Conservation (phyloP, 2,329 filamentous ascomycete genomes). For the Talaromyces sp. region DNA sequence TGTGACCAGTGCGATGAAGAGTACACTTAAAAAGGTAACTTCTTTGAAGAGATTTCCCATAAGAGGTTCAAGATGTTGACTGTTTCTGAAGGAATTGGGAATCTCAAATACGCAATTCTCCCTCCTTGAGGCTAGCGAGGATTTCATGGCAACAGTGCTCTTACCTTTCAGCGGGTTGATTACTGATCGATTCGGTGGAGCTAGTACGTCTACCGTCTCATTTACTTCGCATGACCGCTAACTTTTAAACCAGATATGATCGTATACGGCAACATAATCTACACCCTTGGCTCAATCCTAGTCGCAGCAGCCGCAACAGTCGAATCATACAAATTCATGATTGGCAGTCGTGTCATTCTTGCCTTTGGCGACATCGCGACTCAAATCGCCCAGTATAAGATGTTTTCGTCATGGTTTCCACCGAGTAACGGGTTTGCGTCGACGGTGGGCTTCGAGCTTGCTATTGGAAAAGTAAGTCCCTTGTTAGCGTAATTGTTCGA, state of each 20-base stretch:
- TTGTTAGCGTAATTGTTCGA: neutral
- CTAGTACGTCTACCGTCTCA: slow-evolving; percentile 34
- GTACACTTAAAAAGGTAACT: slow-evolving; percentile 55
- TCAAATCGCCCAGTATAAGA: slow-evolving; percentile 62
- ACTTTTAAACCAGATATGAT: slow-evolving; percentile 44
- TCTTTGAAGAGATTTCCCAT: neutral
- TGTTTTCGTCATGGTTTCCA: slow-evolving; percentile 64
- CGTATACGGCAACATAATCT: slow-evolving; percentile 61
- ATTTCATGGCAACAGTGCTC: slow-evolving; percentile 59
- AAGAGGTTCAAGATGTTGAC: neutral
- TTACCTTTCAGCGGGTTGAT: slow-evolving; percentile 55
- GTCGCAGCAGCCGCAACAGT: slow-evolving; percentile 57
- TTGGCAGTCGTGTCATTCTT: slow-evolving; percentile 54
- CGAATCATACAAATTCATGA: slow-evolving; percentile 60
- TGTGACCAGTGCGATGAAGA: slow-evolving; percentile 60
- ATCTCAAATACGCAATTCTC: slow-evolving; percentile 61
- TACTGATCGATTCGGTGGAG: slow-evolving; percentile 59
- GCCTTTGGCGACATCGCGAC: slow-evolving; percentile 62
- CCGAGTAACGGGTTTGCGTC: slow-evolving; percentile 61
- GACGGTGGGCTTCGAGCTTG: slow-evolving; percentile 59
- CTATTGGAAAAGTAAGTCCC: slow-evolving; percentile 50
- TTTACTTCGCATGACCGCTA: neutral
- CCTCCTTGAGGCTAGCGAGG: slow-evolving; percentile 57
- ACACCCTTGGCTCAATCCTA: slow-evolving; percentile 56
- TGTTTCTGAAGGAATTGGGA: slow-evolving; percentile 42